Percentiles rank a stretch among this genome's conserved stretches.
Conservation (phyloP, 2,329 filamentous ascomycete genomes). For the Paramyrothecium roridum region DNA sequence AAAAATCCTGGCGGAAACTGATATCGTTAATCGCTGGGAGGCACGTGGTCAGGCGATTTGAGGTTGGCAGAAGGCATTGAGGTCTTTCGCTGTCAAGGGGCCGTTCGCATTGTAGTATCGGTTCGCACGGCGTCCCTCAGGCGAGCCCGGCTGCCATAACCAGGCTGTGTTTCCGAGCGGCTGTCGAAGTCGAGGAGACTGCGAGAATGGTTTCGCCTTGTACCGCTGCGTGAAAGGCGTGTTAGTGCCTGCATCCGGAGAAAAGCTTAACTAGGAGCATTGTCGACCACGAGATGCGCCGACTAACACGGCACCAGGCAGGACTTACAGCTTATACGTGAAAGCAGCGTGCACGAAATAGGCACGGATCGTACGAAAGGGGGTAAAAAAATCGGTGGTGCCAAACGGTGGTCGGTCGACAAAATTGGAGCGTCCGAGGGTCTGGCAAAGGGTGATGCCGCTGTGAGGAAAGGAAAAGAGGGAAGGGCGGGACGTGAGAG, state of each 20-base stretch:
- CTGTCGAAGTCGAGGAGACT: background rate
- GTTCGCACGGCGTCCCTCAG: background rate
- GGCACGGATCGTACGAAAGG: background rate
- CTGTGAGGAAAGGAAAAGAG: background rate
- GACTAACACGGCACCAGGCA: background rate
- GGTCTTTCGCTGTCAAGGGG: background rate
- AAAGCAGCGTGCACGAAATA: too few relatives aligned
- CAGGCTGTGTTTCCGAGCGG: background rate
- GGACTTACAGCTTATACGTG: background rate
- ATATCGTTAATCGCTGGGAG: background rate
- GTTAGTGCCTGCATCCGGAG: background rate
- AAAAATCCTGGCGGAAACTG: background rate
- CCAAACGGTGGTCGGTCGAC: background rate
- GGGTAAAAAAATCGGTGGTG: background rate
- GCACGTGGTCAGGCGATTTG: background rate
- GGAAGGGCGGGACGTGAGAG: background rate
- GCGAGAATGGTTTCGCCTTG: background rate
- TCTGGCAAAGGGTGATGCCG: background rate
- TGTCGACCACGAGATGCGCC: background rate
- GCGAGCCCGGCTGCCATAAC: background rate
- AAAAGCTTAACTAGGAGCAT: background rate
- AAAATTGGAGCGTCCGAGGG: background rate
- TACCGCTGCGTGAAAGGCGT: background rate
- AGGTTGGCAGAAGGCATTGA: background rate
- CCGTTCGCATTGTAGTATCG: background rate